Conservation (phyloP, 228 moss, liverwort and hornwort species). For the Sphagnum magellanicum region DNA sequence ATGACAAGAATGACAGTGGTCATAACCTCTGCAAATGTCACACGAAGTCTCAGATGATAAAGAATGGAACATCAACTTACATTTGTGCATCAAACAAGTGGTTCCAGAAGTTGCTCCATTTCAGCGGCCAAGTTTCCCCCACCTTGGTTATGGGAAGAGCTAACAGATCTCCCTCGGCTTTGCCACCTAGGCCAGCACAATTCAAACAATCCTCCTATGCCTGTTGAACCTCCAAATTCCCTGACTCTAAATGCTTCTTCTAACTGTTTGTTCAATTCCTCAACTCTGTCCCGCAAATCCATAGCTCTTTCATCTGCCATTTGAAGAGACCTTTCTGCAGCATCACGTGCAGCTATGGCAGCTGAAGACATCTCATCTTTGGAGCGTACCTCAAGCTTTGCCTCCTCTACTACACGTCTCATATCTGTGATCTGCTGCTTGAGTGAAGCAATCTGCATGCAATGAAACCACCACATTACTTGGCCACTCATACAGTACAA, state of each 20-base stretch:
- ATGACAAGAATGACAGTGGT: no score
- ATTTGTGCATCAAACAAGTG: slow-evolving; percentile 45
- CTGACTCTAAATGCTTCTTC: slow-evolving; percentile 70
- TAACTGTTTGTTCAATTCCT: slow-evolving; percentile 71
- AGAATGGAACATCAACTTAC: no score
- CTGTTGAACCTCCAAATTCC: slow-evolving; percentile 36
- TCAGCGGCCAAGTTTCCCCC: slow-evolving; percentile 64
- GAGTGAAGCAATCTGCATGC: slow-evolving; percentile 55
- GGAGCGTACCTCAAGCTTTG: slow-evolving; percentile 60
- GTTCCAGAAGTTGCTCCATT: slow-evolving; percentile 96
- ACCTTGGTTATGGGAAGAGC: slow-evolving; percentile 21
- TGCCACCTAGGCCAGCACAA: slow-evolving; percentile 91
- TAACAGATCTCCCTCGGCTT: slow-evolving; percentile 46
- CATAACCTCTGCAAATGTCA: no score
- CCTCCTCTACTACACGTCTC: slow-evolving; percentile 64
- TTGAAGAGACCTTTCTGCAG: slow-evolving; percentile 92
- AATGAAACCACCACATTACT: not conserved
- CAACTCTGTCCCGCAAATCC: slow-evolving; percentile 81
- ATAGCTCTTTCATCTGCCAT: slow-evolving; percentile 92
- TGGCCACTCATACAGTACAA: no score
- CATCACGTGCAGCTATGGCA: slow-evolving; percentile 79
- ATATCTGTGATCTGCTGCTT: slow-evolving; percentile 64
- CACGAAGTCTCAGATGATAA: no score
- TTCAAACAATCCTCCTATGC: slow-evolving; percentile 53
- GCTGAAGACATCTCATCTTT: slow-evolving; percentile 97